phyloP scores from a whole-genome alignment of 495 filamentous ascomycete genomes.

The Viridothelium virens region DNA sequence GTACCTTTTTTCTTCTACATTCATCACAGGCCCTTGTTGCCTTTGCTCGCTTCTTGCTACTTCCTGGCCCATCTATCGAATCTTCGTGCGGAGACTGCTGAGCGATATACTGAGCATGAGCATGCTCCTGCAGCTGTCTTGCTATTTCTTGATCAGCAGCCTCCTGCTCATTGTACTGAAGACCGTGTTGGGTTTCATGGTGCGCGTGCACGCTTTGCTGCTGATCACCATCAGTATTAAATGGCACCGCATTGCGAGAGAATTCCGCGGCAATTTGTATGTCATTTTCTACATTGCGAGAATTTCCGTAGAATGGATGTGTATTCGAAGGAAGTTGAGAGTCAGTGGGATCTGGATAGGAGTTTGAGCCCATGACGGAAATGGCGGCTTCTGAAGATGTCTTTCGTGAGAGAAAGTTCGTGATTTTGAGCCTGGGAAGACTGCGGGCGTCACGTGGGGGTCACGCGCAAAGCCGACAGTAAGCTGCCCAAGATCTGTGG shows the following conservation, averaged over 20 bases:
- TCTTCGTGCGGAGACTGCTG: constrained; percentile 3
- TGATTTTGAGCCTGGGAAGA: background rate
- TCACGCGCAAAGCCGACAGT: background rate
- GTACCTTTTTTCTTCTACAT: constrained; percentile 84
- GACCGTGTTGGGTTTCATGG: background rate
- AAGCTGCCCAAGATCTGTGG: background rate
- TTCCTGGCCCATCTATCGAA: constrained; percentile 8
- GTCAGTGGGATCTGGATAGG: constrained; percentile 2
- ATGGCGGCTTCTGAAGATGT: background rate
- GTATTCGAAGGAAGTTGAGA: background rate
- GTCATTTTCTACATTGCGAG: background rate
- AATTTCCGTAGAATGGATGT: background rate
- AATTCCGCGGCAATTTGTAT: constrained; percentile 6
- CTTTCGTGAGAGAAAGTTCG: background rate
- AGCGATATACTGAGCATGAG: background rate
- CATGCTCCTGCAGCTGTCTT: constrained; percentile 4
- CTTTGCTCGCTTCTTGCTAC: constrained; percentile 63
- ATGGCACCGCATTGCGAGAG: constrained; percentile 3
- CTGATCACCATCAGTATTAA: background rate
- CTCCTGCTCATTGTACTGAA: background rate
- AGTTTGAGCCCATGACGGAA: background rate
- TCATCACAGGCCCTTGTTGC: constrained; percentile 93
- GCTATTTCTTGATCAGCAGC: constrained; percentile 4
- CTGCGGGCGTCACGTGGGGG: background rate
- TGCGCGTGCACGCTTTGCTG: background rate